Percentiles rank a stretch among this genome's conserved stretches.
These are phyloP conservation scores for Epichloe elymi DNA, from an alignment of 2,329 filamentous ascomycete genomes.

Conservation along the genomic window DNA sequence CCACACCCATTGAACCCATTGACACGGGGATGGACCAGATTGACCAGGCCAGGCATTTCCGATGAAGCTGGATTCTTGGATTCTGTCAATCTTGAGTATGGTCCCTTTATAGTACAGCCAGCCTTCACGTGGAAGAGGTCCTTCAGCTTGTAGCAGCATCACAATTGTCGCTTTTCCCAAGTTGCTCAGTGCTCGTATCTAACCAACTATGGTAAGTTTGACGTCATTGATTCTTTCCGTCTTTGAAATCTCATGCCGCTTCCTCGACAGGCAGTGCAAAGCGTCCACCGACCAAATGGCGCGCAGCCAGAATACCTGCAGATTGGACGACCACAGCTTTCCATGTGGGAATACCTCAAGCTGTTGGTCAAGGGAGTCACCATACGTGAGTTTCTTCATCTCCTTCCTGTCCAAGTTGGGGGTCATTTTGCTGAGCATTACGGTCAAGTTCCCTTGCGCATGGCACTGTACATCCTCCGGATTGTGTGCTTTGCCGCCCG, in stretches of 20 bases:
- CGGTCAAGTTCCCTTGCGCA: conserved; percentile 1
- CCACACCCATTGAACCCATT: no score
- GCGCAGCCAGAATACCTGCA: neutral
- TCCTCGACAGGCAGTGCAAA: neutral
- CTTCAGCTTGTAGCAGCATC: no score
- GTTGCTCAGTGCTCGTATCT: no score
- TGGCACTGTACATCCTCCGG: conserved; percentile 2
- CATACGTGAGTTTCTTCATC: neutral
- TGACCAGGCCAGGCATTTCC: no score
- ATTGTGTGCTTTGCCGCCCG: conserved; percentile 6
- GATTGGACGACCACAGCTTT: conserved; percentile 3
- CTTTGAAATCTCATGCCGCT: neutral
- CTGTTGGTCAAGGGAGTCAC: conserved; percentile 4
- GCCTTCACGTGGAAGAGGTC: no score
- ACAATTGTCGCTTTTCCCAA: no score
- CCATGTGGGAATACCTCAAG: conserved; percentile 3
- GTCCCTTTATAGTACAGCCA: no score
- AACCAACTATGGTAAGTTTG: neutral
- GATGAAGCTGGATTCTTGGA: no score
- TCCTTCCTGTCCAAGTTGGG: neutral
- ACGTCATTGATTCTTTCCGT: neutral
- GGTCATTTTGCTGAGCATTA: no score
- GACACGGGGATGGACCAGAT: no score
- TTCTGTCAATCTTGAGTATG: no score
- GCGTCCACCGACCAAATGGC: neutral